These are phyloP conservation scores for Discostella stelligeroides DNA, from an alignment of 108 stramenopile genomes.

Conservation along the genomic window DNA sequence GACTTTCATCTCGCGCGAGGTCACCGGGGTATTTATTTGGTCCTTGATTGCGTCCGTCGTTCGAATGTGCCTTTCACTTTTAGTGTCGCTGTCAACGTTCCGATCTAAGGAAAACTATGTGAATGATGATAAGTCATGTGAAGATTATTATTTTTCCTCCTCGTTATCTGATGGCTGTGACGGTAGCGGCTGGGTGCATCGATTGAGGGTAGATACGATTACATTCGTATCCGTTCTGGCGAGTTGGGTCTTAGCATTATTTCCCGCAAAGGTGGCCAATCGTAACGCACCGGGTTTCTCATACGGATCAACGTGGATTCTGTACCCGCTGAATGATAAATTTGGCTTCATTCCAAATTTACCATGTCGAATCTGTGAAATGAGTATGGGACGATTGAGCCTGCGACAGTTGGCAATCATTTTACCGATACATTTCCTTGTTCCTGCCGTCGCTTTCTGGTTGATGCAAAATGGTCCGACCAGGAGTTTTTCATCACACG, in stretches of 20 bases:
- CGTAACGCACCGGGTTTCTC: conserved; percentile 20
- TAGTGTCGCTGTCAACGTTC: conserved; percentile 6
- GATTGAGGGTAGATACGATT: background rate
- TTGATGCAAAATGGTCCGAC: background rate
- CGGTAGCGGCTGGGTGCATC: background rate
- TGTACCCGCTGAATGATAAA: conserved; percentile 31
- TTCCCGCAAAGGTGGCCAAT: conserved; percentile 3
- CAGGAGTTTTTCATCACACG: background rate
- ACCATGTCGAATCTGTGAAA: conserved; percentile 50
- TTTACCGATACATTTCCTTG: conserved; percentile 35
- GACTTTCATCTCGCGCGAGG: conserved; percentile 13
- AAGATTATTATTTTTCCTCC: background rate
- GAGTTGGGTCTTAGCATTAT: conserved; percentile 1
- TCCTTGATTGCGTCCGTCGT: conserved; percentile 3
- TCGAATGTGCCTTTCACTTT: conserved; percentile 8
- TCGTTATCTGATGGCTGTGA: background rate
- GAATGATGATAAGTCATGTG: background rate
- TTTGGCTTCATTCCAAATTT: conserved; percentile 49
- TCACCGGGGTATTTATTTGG: conserved; percentile 13
- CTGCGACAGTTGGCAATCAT: conserved; percentile 26
- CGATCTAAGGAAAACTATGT: background rate
- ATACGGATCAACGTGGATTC: conserved; percentile 32
- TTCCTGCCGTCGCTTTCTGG: background rate
- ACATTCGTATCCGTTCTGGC: conserved; percentile 7
- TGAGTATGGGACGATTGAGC: conserved; percentile 46